A percentile compares a stretch with the other conserved stretches of the same genome.
Evolutionary conservation across 768 basidiomycete species (phyloP).

Genomic region (Gloeostereum incarnatum): DNA sequence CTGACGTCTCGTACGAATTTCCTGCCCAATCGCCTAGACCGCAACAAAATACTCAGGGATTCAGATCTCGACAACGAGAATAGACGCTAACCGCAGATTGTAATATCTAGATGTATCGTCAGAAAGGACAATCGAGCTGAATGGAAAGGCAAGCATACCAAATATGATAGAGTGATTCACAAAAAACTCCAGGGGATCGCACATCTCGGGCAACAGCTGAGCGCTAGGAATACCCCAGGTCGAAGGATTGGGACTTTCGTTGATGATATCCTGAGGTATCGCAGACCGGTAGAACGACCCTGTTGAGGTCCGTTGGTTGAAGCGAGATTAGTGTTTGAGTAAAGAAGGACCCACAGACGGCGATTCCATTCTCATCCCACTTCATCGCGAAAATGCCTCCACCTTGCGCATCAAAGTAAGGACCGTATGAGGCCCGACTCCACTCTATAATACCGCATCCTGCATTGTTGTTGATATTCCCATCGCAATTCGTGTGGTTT

Average conservation of each 20-base stretch:
- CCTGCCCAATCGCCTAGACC: conserved; percentile 73
- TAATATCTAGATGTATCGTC: conserved; percentile 46
- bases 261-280: conserved; percentile 55
- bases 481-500: conserved; percentile 52
- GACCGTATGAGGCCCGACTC: conserved; percentile 79
- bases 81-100: conserved; percentile 62
- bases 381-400: conserved; percentile 88
- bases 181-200: conserved; percentile 53
- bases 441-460: conserved; percentile 76
- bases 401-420: conserved; percentile 67
- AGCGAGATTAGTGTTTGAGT: no score
- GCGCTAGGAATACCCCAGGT: conserved; percentile 67
- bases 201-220: conserved; percentile 38
- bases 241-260: conserved; percentile 54
- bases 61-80: conserved; percentile 6
- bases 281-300: conserved; percentile 81
- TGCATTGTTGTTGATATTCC: conserved; percentile 41
- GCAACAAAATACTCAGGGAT: not conserved
- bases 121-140: not conserved
- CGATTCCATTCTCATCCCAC: conserved; percentile 74
- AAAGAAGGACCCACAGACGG: conserved; percentile 46
- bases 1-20: conserved; percentile 64
- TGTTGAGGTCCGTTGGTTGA: no score
- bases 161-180: conserved; percentile 67
- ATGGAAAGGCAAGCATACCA: conserved; percentile 33